These are phyloP conservation scores for Diophrys sp. DNA, from an alignment of 73 alveolate genomes.

Conservation along the genomic window DNA sequence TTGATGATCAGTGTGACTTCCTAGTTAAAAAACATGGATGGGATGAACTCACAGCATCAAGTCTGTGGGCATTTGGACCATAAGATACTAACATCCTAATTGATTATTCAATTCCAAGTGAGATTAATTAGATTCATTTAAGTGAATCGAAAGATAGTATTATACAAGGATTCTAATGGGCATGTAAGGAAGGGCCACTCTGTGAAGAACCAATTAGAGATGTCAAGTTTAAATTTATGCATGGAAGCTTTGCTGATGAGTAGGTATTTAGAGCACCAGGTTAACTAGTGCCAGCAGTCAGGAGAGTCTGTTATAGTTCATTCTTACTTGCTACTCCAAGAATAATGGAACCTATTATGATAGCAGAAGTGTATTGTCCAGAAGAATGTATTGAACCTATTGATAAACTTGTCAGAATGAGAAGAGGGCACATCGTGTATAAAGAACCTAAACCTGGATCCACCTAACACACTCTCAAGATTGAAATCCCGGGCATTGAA, in stretches of 20 bases:
- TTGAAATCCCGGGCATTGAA: slow-evolving; percentile 97
- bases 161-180: slow-evolving; percentile 99
- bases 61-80: slow-evolving; percentile 99
- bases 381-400: slow-evolving; percentile 96
- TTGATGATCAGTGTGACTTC: slow-evolving; percentile 56
- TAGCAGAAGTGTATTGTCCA: slow-evolving; percentile 95
- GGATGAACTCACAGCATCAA: slow-evolving; percentile 95
- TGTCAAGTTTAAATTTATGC: slow-evolving; percentile 93
- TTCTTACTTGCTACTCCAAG: slow-evolving; percentile 98
- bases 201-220: slow-evolving; percentile 98
- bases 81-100: slow-evolving; percentile 84
- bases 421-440: slow-evolving; percentile 86
- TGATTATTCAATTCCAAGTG: slow-evolving; percentile 96
- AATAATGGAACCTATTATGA: slow-evolving; percentile 95
- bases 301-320: slow-evolving; percentile 97
- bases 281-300: slow-evolving; percentile 97
- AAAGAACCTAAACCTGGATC: slow-evolving; percentile 87
- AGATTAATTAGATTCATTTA: slow-evolving; percentile 81
- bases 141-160: too few relatives aligned
- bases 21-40: slow-evolving; percentile 67
- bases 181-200: slow-evolving; percentile 99
- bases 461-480: slow-evolving; percentile 84
- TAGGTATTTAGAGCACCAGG: slow-evolving; percentile 96
- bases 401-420: slow-evolving; percentile 86
- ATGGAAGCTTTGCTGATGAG: slow-evolving; percentile 86